Percentiles rank a stretch among this genome's conserved stretches.
phyloP scores from a whole-genome alignment of 2,329 filamentous ascomycete species.

The Xylariaceae sp. region DNA sequence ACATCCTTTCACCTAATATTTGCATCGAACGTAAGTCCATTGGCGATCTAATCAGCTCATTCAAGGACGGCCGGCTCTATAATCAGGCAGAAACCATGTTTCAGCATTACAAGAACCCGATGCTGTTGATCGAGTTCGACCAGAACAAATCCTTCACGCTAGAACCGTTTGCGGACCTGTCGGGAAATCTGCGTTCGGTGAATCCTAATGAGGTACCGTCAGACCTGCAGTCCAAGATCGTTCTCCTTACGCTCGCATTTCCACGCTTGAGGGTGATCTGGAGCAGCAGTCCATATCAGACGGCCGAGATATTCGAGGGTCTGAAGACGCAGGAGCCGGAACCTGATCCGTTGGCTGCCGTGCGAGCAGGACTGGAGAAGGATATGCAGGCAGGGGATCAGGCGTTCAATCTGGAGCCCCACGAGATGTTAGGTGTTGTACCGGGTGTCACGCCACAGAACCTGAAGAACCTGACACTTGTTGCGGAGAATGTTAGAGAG shows the following conservation, averaged over 20 bases:
- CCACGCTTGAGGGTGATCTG: constrained; percentile 88
- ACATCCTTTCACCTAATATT: constrained; percentile 85
- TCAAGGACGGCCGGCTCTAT: constrained; percentile 87
- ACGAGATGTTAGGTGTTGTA: constrained; percentile 83
- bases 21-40: constrained; percentile 94
- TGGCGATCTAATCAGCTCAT: constrained; percentile 84
- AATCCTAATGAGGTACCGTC: constrained; percentile 57
- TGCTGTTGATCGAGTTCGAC: constrained; percentile 97
- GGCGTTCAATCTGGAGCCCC: constrained; percentile 76
- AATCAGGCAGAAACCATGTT: constrained; percentile 93
- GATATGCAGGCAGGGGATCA: constrained; percentile 60
- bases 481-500: constrained; percentile 72
- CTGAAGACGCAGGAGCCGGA: constrained; percentile 87
- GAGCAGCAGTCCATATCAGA: constrained; percentile 91
- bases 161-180: constrained; percentile 69
- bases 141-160: constrained; percentile 96
- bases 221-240: constrained; percentile 87
- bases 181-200: constrained; percentile 58
- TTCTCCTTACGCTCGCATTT: constrained; percentile 88
- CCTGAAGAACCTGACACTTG: constrained; percentile 65
- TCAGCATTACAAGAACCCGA: constrained; percentile 80
- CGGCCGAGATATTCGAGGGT: constrained; percentile 92
- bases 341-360: constrained; percentile 84
- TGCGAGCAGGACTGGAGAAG: constrained; percentile 72
- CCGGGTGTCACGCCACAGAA: constrained; percentile 82